phyloP scores from a whole-genome alignment of 805 yeast species.

The Lipomyces lipofer region DNA sequence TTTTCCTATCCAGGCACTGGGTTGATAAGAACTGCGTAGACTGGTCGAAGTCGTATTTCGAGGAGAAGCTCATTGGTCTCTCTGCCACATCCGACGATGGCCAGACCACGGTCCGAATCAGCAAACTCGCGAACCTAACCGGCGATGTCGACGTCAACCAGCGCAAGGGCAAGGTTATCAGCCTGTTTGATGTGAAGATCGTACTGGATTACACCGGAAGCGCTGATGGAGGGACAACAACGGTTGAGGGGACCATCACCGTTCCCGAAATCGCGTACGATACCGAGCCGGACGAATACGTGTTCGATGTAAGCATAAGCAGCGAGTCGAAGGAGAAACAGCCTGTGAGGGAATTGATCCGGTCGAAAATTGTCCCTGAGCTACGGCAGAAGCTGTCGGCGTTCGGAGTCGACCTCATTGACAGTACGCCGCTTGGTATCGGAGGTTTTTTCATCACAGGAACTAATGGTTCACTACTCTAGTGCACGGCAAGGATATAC shows the following conservation, averaged over 20 bases:
- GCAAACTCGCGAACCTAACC: slow-evolving; percentile 60
- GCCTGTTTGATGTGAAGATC: slow-evolving; percentile 78
- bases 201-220: slow-evolving; percentile 59
- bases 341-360: slow-evolving; percentile 52
- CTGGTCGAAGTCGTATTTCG: slow-evolving; percentile 83
- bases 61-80: slow-evolving; percentile 57
- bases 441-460: too few relatives aligned
- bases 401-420: slow-evolving; percentile 78
- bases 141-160: slow-evolving; percentile 98
- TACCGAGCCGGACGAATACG: slow-evolving; percentile 79
- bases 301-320: slow-evolving; percentile 71
- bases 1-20: slow-evolving; percentile 69
- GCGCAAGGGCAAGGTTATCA: slow-evolving; percentile 93
- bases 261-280: slow-evolving; percentile 95
- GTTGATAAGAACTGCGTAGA: slow-evolving; percentile 94
- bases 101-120: slow-evolving; percentile 41
- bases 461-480: too few relatives aligned
- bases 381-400: slow-evolving; percentile 58
- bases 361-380: slow-evolving; percentile 64
- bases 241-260: slow-evolving; percentile 68
- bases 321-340: slow-evolving; percentile 50
- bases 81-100: slow-evolving; percentile 41
- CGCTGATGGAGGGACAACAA: slow-evolving; percentile 42
- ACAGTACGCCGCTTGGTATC: slow-evolving; percentile 37
- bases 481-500: slow-evolving; percentile 80